Evolutionary conservation across 352 stramenopile genomes (phyloP), one percentile per base, ranked within the genome.

Genomic region (Pythium sukuiense): DNA sequence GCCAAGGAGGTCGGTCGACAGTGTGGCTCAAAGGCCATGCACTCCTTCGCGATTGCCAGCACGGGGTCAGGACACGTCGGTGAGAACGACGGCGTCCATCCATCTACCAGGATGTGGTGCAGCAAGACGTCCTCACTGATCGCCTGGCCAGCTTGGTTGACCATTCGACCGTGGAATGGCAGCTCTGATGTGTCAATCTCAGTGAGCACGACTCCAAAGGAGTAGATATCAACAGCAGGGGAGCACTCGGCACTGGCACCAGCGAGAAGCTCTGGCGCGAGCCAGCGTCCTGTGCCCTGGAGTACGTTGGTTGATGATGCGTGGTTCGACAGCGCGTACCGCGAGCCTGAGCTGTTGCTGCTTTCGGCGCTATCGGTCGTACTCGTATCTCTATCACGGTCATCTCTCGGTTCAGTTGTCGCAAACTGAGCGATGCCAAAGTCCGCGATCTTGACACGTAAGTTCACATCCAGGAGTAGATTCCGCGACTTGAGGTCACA

Each of bases 401-500:
- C 60, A 24, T 49, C 39, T 26, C 53, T 41, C 20, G 49, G 27
- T 8, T 64, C 53, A 6, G 16, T 16, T 6, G 45, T 20, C 9
- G 24, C 35, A 6, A 41, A 79, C 0, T 78, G 81, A 60, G 80
- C 85, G 2, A 88, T 72, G 0, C 83, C 82, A 65, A 93, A 94
- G 50, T 91, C 85, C 2, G 72, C 77, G 2, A 94, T 70, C 58
- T 92, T 94, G 29, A 84, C 85, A 0, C 72, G 80, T 39, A 74
- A 77, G 16, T 84, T 72, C 8, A 69, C 74, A 59, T 85, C 73
- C 9, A 94, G 62, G 7, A 92, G 61, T 2, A 95, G 73, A 39
- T 90, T 92, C 2, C 80, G 73, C 0, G 83, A 93, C 46, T 87
- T 90, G 20, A 95, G 63, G 53, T 92, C 82, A 2, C 86, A 80